Evolutionary conservation across 176 grass and related monocot species (phyloP), one percentile per base, ranked within the genome.

Genomic region (Avena sativa): DNA sequence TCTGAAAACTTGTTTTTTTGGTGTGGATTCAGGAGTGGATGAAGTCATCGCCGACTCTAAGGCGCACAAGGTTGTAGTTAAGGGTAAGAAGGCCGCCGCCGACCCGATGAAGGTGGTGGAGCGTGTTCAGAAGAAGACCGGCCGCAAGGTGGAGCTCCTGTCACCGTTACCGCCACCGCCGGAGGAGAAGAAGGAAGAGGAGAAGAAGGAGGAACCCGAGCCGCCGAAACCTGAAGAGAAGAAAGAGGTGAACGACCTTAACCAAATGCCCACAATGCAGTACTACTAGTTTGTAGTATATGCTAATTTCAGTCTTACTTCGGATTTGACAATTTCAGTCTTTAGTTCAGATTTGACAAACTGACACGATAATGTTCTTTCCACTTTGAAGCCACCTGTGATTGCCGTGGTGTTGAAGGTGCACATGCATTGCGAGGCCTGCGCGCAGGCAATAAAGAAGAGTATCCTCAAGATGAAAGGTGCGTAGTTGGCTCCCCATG

Each of bases 51-150:
- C 94, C 2, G 92, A 99, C 78, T 91, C 91, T 5, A 93, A 86
- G 61, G 68, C 85, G 5, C 92, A 94, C 73, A 94, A 87, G 91
- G 94, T 99, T 83, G 83, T 99, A 78, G 97, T 92, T 71, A 99
- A 96, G 83, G 97, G 97, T 76, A 99, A 89, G 86, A 99, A 99
- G 71, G 87, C 89, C 3, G 94, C 97, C 1, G 92, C 88, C 8
- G 87, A 99, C 52, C 97, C 97, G 7, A 85, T 96, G 91, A 99
- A 96, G 87, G 94, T 99, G 58, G 92, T 99, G 73, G 94, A 93
- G 71, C 86, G 89, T 32, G 87, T 99, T 51, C 94, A 99, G 85
- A 99, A 91, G 89, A 99, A 99, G 83, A 93, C 97, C 0, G 89
- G 92, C 52, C 86, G 91, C 69, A 99, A 94, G 85, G 97, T 99